phyloP scores from a whole-genome alignment of 257 asterid species.

The Gentiana macrophylla region DNA sequence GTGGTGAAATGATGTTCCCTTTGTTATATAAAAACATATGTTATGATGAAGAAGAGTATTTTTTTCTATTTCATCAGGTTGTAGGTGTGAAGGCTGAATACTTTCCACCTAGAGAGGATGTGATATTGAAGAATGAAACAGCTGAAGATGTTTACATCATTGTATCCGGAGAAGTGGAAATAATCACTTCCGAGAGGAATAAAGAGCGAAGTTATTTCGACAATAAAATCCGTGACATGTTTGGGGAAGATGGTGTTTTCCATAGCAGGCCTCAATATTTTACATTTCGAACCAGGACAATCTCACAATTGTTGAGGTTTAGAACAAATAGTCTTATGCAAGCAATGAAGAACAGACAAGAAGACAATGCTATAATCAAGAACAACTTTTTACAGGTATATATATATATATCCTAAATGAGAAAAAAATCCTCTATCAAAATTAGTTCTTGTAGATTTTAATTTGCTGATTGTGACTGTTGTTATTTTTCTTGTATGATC shows the following conservation, averaged over 20 bases:
- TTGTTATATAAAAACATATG: no score
- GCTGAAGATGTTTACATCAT: no score
- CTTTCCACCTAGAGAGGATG: slow-evolving; percentile 98
- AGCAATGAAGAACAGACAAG: slow-evolving; percentile 53
- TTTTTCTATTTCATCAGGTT: slow-evolving; percentile 48
- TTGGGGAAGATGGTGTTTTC: slow-evolving; percentile 83
- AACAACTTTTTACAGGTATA: slow-evolving; percentile 72
- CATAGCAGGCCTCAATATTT: slow-evolving; percentile 65
- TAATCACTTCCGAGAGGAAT: slow-evolving; percentile 53
- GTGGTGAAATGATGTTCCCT: no score
- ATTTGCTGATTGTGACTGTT: no score
- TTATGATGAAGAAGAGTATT: no score
- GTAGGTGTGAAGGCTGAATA: slow-evolving; percentile 65
- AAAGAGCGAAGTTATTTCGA: slow-evolving; percentile 47
- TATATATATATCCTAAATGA: no score
- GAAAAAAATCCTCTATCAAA: no score
- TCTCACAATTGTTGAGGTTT: slow-evolving; percentile 67
- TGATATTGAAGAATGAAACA: slow-evolving; percentile 70
- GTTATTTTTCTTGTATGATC: slow-evolving; percentile 1
- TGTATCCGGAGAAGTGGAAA: no score
- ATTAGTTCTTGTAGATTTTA: no score
- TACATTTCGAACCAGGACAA: slow-evolving; percentile 72
- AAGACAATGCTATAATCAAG: slow-evolving; percentile 60
- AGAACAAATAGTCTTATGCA: slow-evolving; percentile 51
- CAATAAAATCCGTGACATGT: slow-evolving; percentile 46